Evolutionary conservation across 2,329 filamentous ascomycete genomes (phyloP).

Genomic region (Tolypocladium nubicola): DNA sequence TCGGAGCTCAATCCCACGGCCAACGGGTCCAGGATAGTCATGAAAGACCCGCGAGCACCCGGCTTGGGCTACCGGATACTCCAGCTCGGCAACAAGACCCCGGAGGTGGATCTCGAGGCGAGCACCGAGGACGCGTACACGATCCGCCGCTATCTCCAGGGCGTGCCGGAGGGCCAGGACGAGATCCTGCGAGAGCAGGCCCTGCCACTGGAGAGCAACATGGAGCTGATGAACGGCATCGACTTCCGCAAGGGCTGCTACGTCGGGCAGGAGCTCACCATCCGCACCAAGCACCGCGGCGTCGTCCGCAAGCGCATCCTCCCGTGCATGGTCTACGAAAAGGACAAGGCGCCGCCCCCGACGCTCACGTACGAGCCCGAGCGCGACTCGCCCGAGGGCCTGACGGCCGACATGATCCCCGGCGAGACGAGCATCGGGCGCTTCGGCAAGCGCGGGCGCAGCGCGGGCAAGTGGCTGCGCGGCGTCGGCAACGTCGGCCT

Average conservation of each 20-base stretch:
- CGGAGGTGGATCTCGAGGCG: constrained; percentile 31
- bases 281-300: constrained; percentile 87
- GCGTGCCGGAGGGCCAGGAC: constrained; percentile 73
- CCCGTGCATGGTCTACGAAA: constrained; percentile 63
- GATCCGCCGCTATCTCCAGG: constrained; percentile 65
- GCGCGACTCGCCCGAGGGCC: constrained; percentile 12
- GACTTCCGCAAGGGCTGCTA: constrained; percentile 97
- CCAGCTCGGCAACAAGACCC: constrained; percentile 16
- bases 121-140: constrained; percentile 54
- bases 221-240: constrained; percentile 76
- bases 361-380: constrained; percentile 36
- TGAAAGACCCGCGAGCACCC: constrained; percentile 43
- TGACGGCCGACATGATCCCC: constrained; percentile 27
- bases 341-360: constrained; percentile 25
- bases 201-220: constrained; percentile 79
- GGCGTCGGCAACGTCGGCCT: constrained; percentile 80
- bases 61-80: constrained; percentile 43
- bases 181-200: constrained; percentile 65
- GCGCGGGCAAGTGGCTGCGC: constrained; percentile 69
- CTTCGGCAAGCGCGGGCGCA: constrained; percentile 49
- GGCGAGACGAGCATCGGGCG: constrained; percentile 38
- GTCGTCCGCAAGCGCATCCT: constrained; percentile 86
- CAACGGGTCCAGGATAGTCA: constrained; percentile 17
- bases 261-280: constrained; percentile 91
- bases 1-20: background rate